phyloP scores from a whole-genome alignment of 2,329 filamentous ascomycete genomes.

The Botryosphaeria dothidea region DNA sequence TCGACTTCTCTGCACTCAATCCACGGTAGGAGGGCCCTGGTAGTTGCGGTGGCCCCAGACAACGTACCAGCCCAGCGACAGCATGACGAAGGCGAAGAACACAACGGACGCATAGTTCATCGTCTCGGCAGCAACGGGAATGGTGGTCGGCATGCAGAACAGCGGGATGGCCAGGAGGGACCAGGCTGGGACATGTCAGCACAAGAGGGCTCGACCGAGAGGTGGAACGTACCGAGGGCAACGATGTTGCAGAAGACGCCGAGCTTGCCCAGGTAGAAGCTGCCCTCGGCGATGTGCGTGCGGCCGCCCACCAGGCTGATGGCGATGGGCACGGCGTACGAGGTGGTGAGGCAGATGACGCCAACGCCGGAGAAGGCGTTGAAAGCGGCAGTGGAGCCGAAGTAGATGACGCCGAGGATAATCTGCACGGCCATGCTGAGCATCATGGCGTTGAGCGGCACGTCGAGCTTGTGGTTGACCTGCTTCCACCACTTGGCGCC shows the following conservation, averaged over 20 bases:
- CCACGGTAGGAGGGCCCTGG: conserved; percentile 50
- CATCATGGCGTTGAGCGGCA: conserved; percentile 73
- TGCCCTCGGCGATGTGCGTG: conserved; percentile 57
- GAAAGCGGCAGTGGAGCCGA: conserved; percentile 69
- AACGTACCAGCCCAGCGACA: conserved; percentile 68
- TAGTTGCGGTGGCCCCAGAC: conserved; percentile 71
- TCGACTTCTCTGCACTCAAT: not conserved
- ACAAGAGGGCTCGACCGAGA: not conserved
- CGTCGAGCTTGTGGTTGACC: conserved; percentile 56
- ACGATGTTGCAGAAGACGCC: conserved; percentile 65
- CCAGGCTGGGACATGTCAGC: conserved; percentile 50
- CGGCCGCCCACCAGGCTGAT: conserved; percentile 64
- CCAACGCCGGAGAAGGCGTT: conserved; percentile 71
- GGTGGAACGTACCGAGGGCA: conserved; percentile 46
- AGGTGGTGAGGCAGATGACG: conserved; percentile 68
- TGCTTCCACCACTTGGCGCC: conserved; percentile 61
- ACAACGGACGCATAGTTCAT: conserved; percentile 78
- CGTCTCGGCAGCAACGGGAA: conserved; percentile 59
- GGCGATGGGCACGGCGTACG: conserved; percentile 67
- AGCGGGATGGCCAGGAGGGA: conserved; percentile 68
- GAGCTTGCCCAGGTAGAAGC: conserved; percentile 63
- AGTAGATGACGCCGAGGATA: conserved; percentile 66
- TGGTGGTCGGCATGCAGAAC: conserved; percentile 69
- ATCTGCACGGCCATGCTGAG: conserved; percentile 67
- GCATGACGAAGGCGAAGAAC: conserved; percentile 64